A percentile compares a stretch with the other conserved stretches of the same genome.
Evolutionary conservation across 1,284 basidiomycete genomes (phyloP).

Genomic region (Prillingera fragicola): DNA sequence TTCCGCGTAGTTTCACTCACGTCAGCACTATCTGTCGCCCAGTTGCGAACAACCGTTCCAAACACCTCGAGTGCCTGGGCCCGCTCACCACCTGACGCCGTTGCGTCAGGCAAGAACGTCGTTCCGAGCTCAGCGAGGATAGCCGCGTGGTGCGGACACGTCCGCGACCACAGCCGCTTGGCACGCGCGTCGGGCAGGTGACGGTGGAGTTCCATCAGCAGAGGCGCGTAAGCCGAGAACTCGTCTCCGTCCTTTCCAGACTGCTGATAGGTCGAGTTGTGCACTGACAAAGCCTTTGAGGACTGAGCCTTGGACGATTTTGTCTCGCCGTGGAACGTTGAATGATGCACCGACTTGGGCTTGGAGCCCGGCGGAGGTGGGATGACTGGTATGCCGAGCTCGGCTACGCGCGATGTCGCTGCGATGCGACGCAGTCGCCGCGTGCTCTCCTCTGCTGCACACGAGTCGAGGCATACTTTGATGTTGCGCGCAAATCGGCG

Average conservation of each 20-base stretch:
- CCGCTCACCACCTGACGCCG: constrained; percentile 32
- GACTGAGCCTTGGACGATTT: too few relatives aligned
- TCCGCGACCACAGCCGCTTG: constrained; percentile 38
- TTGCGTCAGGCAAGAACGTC: constrained; percentile 29
- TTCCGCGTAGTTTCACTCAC: not conserved
- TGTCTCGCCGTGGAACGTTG: too few relatives aligned
- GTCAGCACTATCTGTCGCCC: constrained; percentile 36
- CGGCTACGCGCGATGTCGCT: not conserved
- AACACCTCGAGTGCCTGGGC: constrained; percentile 43
- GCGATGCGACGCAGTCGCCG: constrained; percentile 25
- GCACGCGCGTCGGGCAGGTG: constrained; percentile 37
- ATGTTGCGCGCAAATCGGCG: constrained; percentile 39
- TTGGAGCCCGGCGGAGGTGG: too few relatives aligned
- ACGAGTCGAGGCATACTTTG: constrained; percentile 36
- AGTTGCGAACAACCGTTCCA: constrained; percentile 35
- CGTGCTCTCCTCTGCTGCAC: constrained; percentile 32
- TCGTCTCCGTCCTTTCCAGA: too few relatives aligned
- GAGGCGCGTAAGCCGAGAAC: constrained; percentile 39
- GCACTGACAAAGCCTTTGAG: too few relatives aligned
- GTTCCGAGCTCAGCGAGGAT: constrained; percentile 41
- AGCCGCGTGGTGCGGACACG: constrained; percentile 40
- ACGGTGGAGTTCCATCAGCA: constrained; percentile 38
- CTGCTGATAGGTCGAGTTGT: too few relatives aligned
- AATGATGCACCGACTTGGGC: too few relatives aligned
- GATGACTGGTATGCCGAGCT: too few relatives aligned